Conservation (phyloP, 768 basidiomycete species). For the Amanita phalloides region DNA sequence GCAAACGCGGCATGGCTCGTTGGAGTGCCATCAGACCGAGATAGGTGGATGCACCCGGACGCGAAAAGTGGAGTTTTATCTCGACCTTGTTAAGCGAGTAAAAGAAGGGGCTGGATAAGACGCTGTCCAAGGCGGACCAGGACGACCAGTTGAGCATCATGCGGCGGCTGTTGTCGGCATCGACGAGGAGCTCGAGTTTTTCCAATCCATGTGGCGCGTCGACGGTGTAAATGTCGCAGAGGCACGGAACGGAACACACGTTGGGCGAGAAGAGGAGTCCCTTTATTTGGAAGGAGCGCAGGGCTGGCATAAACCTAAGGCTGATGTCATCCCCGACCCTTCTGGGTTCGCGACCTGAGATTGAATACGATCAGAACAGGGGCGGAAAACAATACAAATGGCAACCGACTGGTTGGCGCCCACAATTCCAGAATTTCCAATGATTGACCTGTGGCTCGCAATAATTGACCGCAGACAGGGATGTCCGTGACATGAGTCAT, state of each 20-base stretch:
- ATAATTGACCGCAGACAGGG: constrained; percentile 3
- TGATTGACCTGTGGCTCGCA: constrained; percentile 2
- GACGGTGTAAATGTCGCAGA: constrained; percentile 7
- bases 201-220: constrained; percentile 3
- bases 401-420: constrained; percentile 5
- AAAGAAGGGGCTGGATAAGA: constrained; percentile 5
- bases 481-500: constrained; percentile 10
- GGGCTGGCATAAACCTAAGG: background rate
- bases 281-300: constrained; percentile 1
- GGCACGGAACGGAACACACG: constrained; percentile 6
- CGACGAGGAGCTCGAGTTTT: constrained; percentile 7
- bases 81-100: constrained; percentile 1
- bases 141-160: constrained; percentile 5
- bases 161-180: constrained; percentile 6
- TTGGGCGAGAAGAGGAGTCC: constrained; percentile 1
- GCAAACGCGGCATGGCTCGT: background rate
- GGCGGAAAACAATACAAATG: constrained; percentile 1
- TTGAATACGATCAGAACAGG: constrained; percentile 1
- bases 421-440: constrained; percentile 10
- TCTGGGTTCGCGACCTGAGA: constrained; percentile 1
- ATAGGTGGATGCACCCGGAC: background rate
- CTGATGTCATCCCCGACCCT: background rate
- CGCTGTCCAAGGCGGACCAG: constrained; percentile 8
- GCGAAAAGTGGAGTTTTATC: constrained; percentile 2
- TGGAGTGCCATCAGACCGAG: background rate